Percentiles rank a stretch among this genome's conserved stretches.
phyloP scores from a whole-genome alignment of 169 alveolate species.

The Plasmodium adleri region DNA sequence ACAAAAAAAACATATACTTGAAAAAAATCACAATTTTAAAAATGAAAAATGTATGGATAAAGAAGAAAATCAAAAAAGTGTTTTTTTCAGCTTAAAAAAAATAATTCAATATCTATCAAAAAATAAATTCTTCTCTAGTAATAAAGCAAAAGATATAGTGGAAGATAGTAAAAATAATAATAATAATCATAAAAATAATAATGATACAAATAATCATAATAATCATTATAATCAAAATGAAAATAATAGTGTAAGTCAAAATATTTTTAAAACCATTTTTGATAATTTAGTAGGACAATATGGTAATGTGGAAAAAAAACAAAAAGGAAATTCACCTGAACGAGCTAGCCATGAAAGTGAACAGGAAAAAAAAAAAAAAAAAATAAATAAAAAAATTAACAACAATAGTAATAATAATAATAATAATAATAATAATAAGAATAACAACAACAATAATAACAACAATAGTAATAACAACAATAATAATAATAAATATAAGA shows the following conservation, averaged over 20 bases:
- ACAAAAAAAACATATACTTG: constrained; percentile 14
- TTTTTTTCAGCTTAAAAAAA: constrained; percentile 31
- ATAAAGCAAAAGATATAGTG: background rate
- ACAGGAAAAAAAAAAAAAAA: background rate
- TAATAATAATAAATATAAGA: background rate
- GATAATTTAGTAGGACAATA: background rate
- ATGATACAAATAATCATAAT: too few relatives aligned
- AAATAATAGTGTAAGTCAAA: background rate
- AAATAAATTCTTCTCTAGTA: constrained; percentile 10
- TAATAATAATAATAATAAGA: background rate
- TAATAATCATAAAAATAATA: background rate
- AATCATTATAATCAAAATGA: background rate
- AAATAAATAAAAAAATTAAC: background rate
- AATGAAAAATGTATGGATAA: constrained; percentile 17
- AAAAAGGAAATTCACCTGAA: background rate
- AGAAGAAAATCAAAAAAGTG: constrained; percentile 1
- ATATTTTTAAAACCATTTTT: constrained; percentile 39
- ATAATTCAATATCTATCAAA: constrained; percentile 17
- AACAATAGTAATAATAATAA: too few relatives aligned
- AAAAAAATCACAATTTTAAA: background rate
- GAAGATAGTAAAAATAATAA: background rate
- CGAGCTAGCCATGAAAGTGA: background rate
- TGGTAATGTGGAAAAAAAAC: constrained; percentile 2
- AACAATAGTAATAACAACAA: too few relatives aligned
- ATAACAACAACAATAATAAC: background rate